These are phyloP conservation scores for Curvularia lunata DNA, from an alignment of 2,329 filamentous ascomycete species.

Conservation along the genomic window DNA sequence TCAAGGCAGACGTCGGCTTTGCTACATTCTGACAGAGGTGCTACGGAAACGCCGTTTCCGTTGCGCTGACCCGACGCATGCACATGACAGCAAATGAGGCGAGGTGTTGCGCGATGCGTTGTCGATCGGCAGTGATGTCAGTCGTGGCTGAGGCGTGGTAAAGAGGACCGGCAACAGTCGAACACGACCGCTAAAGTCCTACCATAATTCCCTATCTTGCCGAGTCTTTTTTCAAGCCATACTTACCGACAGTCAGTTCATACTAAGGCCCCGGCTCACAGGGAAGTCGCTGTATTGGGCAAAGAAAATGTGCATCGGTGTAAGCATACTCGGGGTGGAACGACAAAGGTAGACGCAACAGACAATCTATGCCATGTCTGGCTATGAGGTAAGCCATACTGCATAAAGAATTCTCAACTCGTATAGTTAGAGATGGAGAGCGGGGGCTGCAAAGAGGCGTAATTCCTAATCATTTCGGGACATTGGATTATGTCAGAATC, in stretches of 20 bases:
- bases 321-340: conserved; percentile 9
- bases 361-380: conserved; percentile 4
- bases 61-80: conserved; percentile 12
- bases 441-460: neutral
- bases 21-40: conserved; percentile 5
- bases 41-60: neutral
- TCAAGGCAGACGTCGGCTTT: conserved; percentile 2
- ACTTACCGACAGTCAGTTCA: neutral
- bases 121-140: conserved; percentile 18
- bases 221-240: conserved; percentile 1
- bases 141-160: conserved; percentile 15
- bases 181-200: conserved; percentile 3
- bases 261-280: neutral
- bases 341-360: neutral
- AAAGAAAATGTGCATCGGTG: conserved; percentile 5
- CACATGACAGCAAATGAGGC: conserved; percentile 17
- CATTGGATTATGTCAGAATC: neutral
- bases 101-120: conserved; percentile 14
- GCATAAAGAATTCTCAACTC: neutral
- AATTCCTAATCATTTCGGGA: neutral
- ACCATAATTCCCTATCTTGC: conserved; percentile 2
- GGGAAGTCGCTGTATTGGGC: neutral
- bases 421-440: neutral
- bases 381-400: conserved; percentile 8
- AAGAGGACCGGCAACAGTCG: conserved; percentile 8